Evolutionary conservation across 306 rosid species (phyloP), one percentile per base, ranked within the genome.

Genomic region (Pterocarpus macrocarpus): DNA sequence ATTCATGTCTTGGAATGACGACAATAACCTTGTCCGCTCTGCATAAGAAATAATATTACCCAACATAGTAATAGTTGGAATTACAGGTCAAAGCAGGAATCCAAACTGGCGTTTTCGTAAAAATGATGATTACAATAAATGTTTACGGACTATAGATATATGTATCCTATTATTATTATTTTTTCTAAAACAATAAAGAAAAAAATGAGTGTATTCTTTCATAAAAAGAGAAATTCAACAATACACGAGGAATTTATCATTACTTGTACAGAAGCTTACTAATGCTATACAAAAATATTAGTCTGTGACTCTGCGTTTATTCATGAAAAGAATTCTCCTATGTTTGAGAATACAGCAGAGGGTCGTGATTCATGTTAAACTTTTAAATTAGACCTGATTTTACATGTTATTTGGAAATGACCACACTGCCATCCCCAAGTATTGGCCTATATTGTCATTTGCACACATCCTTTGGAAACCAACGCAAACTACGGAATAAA

Each of bases 401-500:
- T 58, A 11, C 32, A 47, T 7, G 70, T 22, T 9, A n/a, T 13
- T 52, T 2, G 5, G 22, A 62, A 73, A 73, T 84, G 65, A 81
- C 80, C 11, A 64, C 5, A 78, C 12, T 84, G 63, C 86, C 88
- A 62, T 59, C 28, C 16, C 4, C n/a, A 45, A 75, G 83, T 77
- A 75, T 86, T 80, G 91, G 65, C 74, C 82, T 85, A 64, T 85
- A 76, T 86, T 87, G 88, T 80, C 82, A 85, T 86, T 89, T 82
- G 73, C 65, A 81, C 76, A 83, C 81, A 86, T 76, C 82, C 64
- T 80, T 80, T 76, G 90, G 90, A 84, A 80, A 85, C 86, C 68
- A 89, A 88, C 94, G 89, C 88, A 89, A 87, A 89, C 91, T 84
- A 88, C 90, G 88, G 92, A 91, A 89, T 88, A 90, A 75, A 85